Conservation (phyloP, 148 eudicot genomes). For the Chenopodium suecicum region DNA sequence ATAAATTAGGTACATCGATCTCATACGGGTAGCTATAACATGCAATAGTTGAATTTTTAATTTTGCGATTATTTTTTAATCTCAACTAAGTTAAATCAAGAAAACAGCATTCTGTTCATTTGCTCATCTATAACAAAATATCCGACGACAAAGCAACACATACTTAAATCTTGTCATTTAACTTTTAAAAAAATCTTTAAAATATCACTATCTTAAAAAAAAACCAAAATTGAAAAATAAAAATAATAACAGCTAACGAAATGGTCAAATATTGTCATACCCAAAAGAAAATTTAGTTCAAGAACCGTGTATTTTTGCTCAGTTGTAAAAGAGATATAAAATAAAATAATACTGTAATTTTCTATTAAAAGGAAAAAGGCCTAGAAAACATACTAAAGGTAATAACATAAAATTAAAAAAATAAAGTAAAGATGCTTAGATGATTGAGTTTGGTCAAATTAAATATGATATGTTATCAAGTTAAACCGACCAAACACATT, state of each 20-base stretch:
- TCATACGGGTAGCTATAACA: not conserved
- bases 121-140: not conserved
- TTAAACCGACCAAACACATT: conserved; percentile 23
- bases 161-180: not conserved
- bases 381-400: too few relatives aligned
- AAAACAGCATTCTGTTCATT: not conserved
- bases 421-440: conserved; percentile 19
- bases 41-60: too few relatives aligned
- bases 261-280: too few relatives aligned
- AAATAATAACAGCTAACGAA: too few relatives aligned
- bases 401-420: not conserved
- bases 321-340: not conserved
- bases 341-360: too few relatives aligned
- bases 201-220: too few relatives aligned
- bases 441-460: conserved; percentile 26
- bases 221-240: too few relatives aligned
- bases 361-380: too few relatives aligned
- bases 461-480: conserved; percentile 22
- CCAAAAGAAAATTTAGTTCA: too few relatives aligned
- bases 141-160: not conserved
- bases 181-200: not conserved
- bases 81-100: not conserved
- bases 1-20: not conserved
- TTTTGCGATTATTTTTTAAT: too few relatives aligned
- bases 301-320: not conserved